Percentiles rank a stretch among this genome's conserved stretches.
phyloP scores from a whole-genome alignment of 2,329 filamentous ascomycete genomes.

The Epichloe typhina region DNA sequence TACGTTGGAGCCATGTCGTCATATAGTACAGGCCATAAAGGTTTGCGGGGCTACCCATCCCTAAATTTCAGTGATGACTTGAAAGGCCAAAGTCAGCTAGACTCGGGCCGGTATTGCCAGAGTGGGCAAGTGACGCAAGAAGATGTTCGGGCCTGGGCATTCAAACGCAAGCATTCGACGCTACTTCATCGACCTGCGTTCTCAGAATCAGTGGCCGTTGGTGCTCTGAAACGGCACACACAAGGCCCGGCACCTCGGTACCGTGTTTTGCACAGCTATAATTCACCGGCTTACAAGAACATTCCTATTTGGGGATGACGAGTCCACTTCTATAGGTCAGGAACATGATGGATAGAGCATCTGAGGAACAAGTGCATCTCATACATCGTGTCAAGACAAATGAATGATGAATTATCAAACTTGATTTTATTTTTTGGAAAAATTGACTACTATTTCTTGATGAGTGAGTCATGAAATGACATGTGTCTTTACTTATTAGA shows the following conservation, averaged over 20 bases:
- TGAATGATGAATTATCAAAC: no score
- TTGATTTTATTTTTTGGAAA: no score
- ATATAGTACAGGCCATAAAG: neutral
- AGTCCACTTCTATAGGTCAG: neutral
- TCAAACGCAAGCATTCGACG: slow-evolving; percentile 5
- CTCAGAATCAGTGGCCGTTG: neutral
- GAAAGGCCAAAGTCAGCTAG: neutral
- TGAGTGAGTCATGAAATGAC: no score
- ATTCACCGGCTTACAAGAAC: slow-evolving; percentile 42
- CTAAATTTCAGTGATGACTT: no score
- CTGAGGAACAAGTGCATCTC: neutral
- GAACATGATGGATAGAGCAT: neutral
- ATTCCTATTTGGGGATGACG: slow-evolving; percentile 41
- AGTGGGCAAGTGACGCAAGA: neutral
- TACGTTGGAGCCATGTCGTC: neutral
- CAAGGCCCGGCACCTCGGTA: slow-evolving; percentile 29
- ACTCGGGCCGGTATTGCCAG: neutral
- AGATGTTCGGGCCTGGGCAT: neutral
- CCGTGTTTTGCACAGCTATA: slow-evolving; percentile 44
- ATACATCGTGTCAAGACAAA: neutral
- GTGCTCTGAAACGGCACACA: slow-evolving; percentile 1
- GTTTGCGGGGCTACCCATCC: no score
- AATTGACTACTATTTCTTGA: no score
- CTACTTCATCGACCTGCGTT: slow-evolving; percentile 4
- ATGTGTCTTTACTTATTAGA: no score